A percentile compares a stretch with the other conserved stretches of the same genome.
These are phyloP conservation scores for Pleurozium schreberi DNA, from an alignment of 225 moss, liverwort and hornwort species.

Conservation along the genomic window DNA sequence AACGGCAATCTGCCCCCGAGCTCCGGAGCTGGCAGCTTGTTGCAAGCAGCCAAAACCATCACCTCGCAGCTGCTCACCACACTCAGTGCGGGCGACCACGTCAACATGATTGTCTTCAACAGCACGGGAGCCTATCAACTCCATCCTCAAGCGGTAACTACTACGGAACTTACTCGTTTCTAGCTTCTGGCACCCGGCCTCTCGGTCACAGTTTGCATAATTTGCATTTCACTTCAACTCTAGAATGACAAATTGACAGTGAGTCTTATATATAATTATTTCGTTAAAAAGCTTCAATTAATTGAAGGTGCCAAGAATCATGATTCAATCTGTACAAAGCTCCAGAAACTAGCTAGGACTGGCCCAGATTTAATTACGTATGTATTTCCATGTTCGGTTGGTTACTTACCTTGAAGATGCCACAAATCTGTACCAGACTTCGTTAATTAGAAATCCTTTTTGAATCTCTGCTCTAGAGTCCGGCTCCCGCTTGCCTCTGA, in stretches of 20 bases:
- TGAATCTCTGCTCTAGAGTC: neutral
- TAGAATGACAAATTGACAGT: neutral
- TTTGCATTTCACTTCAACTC: neutral
- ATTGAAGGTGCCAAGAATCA: no score
- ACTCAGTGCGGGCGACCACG: neutral
- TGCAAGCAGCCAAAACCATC: neutral
- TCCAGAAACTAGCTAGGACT: no score
- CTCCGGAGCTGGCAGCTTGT: neutral
- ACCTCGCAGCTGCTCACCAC: neutral
- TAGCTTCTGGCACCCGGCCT: no score
- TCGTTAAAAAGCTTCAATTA: no score
- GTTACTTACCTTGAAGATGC: no score
- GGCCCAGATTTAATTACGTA: no score
- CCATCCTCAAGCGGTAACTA: neutral
- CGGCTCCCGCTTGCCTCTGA: neutral
- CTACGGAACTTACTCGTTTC: neutral
- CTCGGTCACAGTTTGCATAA: neutral
- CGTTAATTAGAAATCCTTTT: neutral
- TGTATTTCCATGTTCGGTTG: no score
- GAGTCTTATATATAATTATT: no score
- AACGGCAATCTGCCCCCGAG: neutral
- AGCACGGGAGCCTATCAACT: neutral
- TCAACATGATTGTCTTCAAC: neutral
- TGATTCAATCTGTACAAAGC: no score
- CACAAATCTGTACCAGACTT: no score